Conservation (phyloP, 179 eudicot genomes). For the Silene noctiflora region DNA sequence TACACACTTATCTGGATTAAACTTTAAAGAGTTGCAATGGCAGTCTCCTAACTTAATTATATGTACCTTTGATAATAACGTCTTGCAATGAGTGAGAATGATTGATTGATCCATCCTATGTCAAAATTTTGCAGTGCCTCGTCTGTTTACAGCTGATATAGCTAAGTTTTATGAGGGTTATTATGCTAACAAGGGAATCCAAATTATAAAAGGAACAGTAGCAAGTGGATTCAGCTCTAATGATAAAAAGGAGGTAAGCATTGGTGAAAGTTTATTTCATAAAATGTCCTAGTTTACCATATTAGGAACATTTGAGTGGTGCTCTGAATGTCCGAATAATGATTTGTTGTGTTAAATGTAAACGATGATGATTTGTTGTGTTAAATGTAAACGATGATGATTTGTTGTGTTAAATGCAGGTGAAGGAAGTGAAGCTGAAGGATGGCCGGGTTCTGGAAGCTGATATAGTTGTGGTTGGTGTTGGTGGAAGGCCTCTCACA, state of each 20-base stretch:
- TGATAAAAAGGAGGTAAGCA: constrained; percentile 76
- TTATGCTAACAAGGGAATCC: constrained; percentile 71
- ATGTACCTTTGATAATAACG: neutral
- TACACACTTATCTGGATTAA: too few species aligned
- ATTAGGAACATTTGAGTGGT: neutral
- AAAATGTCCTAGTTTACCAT: neutral
- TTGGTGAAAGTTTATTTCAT: constrained; percentile 1
- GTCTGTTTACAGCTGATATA: constrained; percentile 87
- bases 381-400: too few species aligned
- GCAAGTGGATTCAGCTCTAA: constrained; percentile 68
- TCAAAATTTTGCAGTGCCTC: constrained; percentile 69
- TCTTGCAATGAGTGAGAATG: neutral
- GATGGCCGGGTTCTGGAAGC: constrained; percentile 89
- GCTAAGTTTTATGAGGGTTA: constrained; percentile 93
- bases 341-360: constrained; percentile 12
- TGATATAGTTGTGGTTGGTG: constrained; percentile 96
- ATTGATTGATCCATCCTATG: neutral
- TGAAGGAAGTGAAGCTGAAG: constrained; percentile 77
- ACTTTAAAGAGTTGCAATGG: too few species aligned
- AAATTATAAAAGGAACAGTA: constrained; percentile 91
- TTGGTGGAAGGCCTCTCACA: constrained; percentile 90
- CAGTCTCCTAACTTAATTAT: too few species aligned
- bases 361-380: neutral
- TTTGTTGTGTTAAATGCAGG: constrained; percentile 42
- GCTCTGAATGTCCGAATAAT: neutral